phyloP scores from a whole-genome alignment of 2,329 filamentous ascomycete genomes.

The Pyrenophora graminea region DNA sequence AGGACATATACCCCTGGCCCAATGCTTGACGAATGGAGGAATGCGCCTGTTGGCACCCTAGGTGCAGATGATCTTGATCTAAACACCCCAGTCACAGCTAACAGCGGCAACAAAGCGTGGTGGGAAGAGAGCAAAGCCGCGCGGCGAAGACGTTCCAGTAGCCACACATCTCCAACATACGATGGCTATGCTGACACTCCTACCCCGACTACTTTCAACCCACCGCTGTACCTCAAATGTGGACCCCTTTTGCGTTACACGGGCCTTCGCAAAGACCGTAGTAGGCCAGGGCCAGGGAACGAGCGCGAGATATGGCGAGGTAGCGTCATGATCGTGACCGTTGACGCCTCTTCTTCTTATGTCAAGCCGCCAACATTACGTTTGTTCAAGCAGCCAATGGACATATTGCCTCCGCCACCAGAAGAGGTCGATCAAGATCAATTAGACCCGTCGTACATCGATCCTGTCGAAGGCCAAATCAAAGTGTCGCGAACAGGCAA shows the following conservation, averaged over 20 bases:
- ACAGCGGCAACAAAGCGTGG: conserved; percentile 61
- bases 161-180: conserved; percentile 56
- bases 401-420: conserved; percentile 78
- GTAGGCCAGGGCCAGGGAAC: conserved; percentile 37
- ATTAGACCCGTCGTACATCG: conserved; percentile 79
- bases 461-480: conserved; percentile 84
- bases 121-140: conserved; percentile 68
- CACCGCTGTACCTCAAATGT: conserved; percentile 82
- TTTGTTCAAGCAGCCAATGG: conserved; percentile 84
- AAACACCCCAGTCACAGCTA: conserved; percentile 38
- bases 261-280: conserved; percentile 70
- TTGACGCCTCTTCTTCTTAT: conserved; percentile 82
- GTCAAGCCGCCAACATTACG: conserved; percentile 75
- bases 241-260: conserved; percentile 89
- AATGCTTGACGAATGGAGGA: conserved; percentile 63
- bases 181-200: conserved; percentile 68
- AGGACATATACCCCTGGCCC: conserved; percentile 60
- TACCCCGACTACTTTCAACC: conserved; percentile 75
- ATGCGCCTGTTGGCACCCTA: conserved; percentile 47
- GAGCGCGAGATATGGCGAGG: conserved; percentile 89
- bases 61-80: conserved; percentile 50
- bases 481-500: conserved; percentile 85
- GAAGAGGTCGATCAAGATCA: conserved; percentile 65
- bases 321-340: conserved; percentile 92
- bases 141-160: conserved; percentile 46